A percentile compares a stretch with the other conserved stretches of the same genome.
phyloP scores from a whole-genome alignment of 345 rosid genomes.

The Stellera chamaejasme region DNA sequence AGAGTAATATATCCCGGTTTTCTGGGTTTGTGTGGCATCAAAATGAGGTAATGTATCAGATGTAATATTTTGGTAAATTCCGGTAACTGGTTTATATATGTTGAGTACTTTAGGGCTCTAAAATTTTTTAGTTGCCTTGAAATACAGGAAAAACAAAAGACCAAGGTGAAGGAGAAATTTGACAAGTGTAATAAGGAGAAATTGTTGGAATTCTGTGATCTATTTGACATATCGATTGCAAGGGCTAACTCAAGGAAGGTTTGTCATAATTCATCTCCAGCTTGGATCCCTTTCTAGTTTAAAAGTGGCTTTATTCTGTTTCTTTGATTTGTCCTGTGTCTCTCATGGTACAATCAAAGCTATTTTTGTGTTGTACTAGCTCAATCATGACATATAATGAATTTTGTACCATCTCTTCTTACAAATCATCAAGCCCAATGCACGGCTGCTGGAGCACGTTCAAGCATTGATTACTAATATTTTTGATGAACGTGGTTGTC shows the following conservation, averaged over 20 bases:
- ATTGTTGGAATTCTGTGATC: conserved; percentile 71
- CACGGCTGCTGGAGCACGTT: no score
- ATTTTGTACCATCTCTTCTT: neutral
- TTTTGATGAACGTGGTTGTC: no score
- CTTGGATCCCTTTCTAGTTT: neutral
- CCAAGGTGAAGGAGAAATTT: conserved; percentile 66
- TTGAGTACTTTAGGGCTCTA: neutral
- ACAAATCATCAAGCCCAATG: no score
- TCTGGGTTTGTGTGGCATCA: conserved; percentile 93
- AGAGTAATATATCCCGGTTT: conserved; percentile 70
- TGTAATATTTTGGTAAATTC: neutral
- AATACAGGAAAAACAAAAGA: conserved; percentile 74
- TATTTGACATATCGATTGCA: conserved; percentile 62
- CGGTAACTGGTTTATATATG: neutral
- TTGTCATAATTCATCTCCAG: conserved; percentile 5
- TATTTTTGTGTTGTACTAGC: no score
- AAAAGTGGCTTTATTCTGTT: neutral
- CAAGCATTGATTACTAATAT: no score
- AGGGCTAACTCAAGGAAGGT: conserved; percentile 78
- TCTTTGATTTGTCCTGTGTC: no score
- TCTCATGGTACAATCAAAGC: no score
- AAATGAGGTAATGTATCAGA: conserved; percentile 50
- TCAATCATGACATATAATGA: no score
- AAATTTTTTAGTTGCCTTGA: neutral
- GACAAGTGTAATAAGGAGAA: conserved; percentile 86